phyloP scores from a whole-genome alignment of 2,329 filamentous ascomycete genomes.

The Trichothecium roseum region DNA sequence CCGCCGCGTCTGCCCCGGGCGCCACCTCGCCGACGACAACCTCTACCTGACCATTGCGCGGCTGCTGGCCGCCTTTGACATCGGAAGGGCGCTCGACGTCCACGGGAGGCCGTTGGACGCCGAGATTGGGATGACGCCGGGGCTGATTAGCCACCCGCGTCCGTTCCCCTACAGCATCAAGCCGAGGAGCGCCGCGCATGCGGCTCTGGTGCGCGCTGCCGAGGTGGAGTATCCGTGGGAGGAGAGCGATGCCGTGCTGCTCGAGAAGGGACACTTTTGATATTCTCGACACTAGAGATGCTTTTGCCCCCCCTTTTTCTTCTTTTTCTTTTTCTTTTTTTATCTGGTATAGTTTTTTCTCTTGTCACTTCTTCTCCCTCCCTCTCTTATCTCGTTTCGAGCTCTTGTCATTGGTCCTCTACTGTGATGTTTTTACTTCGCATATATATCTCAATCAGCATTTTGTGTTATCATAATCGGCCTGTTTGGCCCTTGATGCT shows the following conservation, averaged over 20 bases:
- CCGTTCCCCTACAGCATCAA: conserved; percentile 2
- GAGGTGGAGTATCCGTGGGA: conserved; percentile 13
- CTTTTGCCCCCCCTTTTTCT: too few relatives aligned
- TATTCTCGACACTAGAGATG: too few relatives aligned
- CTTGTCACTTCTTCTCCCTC: too few relatives aligned
- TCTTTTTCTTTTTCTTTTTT: too few relatives aligned
- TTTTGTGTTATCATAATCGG: too few relatives aligned
- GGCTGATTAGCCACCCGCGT: conserved; percentile 2
- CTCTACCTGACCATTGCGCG: conserved; percentile 26
- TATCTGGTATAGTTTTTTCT: too few relatives aligned
- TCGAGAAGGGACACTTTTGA: too few relatives aligned
- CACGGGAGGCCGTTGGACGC: conserved; percentile 23
- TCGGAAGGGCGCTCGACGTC: conserved; percentile 16
- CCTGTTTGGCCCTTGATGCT: too few relatives aligned
- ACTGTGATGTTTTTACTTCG: too few relatives aligned
- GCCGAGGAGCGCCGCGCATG: conserved; percentile 25
- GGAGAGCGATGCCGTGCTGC: background rate
- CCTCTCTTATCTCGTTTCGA: too few relatives aligned
- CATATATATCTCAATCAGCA: too few relatives aligned
- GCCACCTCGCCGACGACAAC: conserved; percentile 17
- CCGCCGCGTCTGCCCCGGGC: conserved; percentile 22
- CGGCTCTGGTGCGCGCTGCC: conserved; percentile 43
- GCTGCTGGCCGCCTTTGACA: conserved; percentile 33
- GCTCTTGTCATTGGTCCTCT: too few relatives aligned
- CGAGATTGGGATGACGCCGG: conserved; percentile 1